These are phyloP conservation scores for Termitomyces eurrhizus DNA, from an alignment of 768 basidiomycete genomes.

Conservation along the genomic window DNA sequence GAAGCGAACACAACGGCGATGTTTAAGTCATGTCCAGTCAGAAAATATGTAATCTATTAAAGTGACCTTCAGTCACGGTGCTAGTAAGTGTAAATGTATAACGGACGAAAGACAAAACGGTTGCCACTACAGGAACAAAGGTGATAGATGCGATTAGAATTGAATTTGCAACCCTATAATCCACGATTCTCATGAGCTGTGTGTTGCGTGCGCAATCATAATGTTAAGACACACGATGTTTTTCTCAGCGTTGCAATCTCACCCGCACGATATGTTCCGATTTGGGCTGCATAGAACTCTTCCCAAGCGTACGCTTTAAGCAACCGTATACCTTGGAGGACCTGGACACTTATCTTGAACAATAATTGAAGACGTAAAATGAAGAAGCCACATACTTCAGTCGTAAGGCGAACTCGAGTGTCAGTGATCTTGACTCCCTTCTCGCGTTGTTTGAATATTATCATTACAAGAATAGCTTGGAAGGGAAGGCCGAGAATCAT, in stretches of 20 bases:
- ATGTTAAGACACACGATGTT: constrained; percentile 29
- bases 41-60: constrained; percentile 55
- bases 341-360: constrained; percentile 22
- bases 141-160: constrained; percentile 40
- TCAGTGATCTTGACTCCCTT: constrained; percentile 67
- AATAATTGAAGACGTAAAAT: neutral
- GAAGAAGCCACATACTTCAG: constrained; percentile 36
- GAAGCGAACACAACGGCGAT: constrained; percentile 53
- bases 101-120: constrained; percentile 50
- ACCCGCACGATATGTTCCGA: constrained; percentile 32
- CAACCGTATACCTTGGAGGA: constrained; percentile 63
- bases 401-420: constrained; percentile 57
- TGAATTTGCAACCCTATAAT: constrained; percentile 30
- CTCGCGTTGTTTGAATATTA: constrained; percentile 49
- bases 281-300: constrained; percentile 40
- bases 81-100: neutral
- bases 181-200: constrained; percentile 5
- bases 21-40: constrained; percentile 51
- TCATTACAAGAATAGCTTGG: constrained; percentile 46
- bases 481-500: constrained; percentile 57
- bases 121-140: constrained; percentile 48
- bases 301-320: constrained; percentile 67
- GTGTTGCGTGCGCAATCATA: neutral
- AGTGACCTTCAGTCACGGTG: neutral
- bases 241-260: constrained; percentile 37